Evolutionary conservation across 192 early-diverging fungal genomes (phyloP).

Genomic region (Rhizoclosmatium globosum): DNA sequence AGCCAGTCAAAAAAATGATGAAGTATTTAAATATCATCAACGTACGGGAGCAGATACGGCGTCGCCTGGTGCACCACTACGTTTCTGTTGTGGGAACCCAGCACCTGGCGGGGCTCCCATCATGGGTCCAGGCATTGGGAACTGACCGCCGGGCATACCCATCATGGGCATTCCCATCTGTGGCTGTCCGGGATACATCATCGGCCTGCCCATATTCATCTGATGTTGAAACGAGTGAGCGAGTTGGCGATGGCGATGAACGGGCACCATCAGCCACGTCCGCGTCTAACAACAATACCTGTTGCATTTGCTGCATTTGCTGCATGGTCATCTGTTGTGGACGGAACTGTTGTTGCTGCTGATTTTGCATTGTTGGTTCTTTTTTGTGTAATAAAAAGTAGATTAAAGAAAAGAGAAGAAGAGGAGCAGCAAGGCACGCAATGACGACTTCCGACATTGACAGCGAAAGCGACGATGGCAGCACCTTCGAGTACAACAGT

Average conservation of each 20-base stretch:
- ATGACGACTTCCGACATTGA: no score
- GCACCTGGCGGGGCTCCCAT: neutral
- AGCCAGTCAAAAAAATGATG: neutral
- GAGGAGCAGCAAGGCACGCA: no score
- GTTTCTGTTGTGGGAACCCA: neutral
- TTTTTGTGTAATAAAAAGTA: no score
- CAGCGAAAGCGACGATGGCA: no score
- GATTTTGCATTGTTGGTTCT: neutral
- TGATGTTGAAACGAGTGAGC: slow-evolving; percentile 11
- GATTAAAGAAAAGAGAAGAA: no score
- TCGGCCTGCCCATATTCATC: slow-evolving; percentile 12
- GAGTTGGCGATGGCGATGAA: neutral
- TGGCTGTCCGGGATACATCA: neutral
- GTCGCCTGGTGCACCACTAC: neutral
- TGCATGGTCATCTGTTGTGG: slow-evolving; percentile 11
- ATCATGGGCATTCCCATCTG: neutral
- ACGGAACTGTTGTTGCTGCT: neutral
- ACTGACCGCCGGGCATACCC: neutral
- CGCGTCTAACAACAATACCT: neutral
- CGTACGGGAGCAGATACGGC: neutral
- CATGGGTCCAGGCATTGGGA: neutral
- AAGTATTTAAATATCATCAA: neutral
- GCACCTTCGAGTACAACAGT: no score
- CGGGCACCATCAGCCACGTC: neutral
- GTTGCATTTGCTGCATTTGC: slow-evolving; percentile 35